Conservation (phyloP, 495 filamentous ascomycete species). For the Talaromyces thailandensis region DNA sequence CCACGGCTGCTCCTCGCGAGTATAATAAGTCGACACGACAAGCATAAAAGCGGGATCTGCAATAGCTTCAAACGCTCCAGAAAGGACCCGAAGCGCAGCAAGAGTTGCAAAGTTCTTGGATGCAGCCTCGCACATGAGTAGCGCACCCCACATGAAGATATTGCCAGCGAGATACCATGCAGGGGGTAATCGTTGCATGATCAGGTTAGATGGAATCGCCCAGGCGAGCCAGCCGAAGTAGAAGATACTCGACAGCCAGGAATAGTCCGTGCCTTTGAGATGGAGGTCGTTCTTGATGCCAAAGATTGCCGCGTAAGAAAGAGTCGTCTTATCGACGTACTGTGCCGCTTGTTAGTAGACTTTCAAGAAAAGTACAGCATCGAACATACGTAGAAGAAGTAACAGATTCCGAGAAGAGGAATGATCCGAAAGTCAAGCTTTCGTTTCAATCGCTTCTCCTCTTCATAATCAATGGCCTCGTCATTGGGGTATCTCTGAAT, state of each 20-base stretch:
- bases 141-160: constrained; percentile 23
- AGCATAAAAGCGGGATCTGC: constrained; percentile 22
- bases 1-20: constrained; percentile 11
- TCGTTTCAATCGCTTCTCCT: not conserved
- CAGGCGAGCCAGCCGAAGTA: constrained; percentile 44
- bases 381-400: constrained; percentile 3
- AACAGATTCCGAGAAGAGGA: constrained; percentile 5
- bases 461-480: constrained; percentile 1
- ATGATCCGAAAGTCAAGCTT: constrained; percentile 1
- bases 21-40: constrained; percentile 12
- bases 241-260: constrained; percentile 39
- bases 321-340: constrained; percentile 5
- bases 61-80: constrained; percentile 22
- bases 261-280: constrained; percentile 37
- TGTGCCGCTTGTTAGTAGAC: not conserved
- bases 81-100: constrained; percentile 21
- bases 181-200: constrained; percentile 15
- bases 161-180: constrained; percentile 18
- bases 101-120: constrained; percentile 21
- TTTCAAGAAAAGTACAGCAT: not conserved
- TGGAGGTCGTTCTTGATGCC: constrained; percentile 35
- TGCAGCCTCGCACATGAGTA: constrained; percentile 20
- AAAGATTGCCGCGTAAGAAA: constrained; percentile 46
- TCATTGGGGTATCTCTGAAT: constrained; percentile 1
- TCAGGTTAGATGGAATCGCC: constrained; percentile 19